Evolutionary conservation across 805 yeast genomes (phyloP), one percentile per base, ranked within the genome.

Genomic region (Pichia manshurica): DNA sequence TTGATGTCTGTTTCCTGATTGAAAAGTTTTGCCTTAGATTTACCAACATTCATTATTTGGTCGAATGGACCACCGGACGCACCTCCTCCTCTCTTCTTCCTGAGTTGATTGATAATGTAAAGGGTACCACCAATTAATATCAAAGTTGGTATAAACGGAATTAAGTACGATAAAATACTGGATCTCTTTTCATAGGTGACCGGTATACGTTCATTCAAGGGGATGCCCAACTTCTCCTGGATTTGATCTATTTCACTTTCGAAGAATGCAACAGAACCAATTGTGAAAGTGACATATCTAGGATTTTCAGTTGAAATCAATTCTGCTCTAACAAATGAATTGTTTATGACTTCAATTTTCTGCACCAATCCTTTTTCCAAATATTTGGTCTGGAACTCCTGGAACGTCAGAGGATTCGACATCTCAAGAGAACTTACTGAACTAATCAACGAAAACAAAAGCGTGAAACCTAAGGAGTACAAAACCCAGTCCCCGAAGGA

Each of bases 1-100:
- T 87, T 87, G 52, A 93, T 86, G 53, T 88, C 95, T 2, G 90
- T 83, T 56, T 93, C 97, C 62, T 84, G 87, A 65, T 93, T 91
- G 71, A 91, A 91, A 53, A 82, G 74, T 64, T 88, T 87, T 4
- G 98, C 98, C 48, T 86, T 87, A 35, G 95, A 84, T 63, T 89
- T 87, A 49, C 97, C 96, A 60, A 90, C 86, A 46, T 78, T 77
- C 67, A 86, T 80, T 15, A 86, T 76, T 4, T 95, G 95, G 45
- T 89, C 89, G 51, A 84, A 78, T 3, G 91, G 91, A 40, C 88
- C 87, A 58, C 79, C 77, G 44, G 72, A 73, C 20, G 68, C 87
- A 58, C 79, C 76, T 8, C 68, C 70, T 39, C 90, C 82, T 65
- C 62, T 54, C 37, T 53, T 56, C 50, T 61, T 64, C 39, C 57